Evolutionary conservation across 192 early-diverging fungal genomes (phyloP).

Genomic region (Podila epicladia): DNA sequence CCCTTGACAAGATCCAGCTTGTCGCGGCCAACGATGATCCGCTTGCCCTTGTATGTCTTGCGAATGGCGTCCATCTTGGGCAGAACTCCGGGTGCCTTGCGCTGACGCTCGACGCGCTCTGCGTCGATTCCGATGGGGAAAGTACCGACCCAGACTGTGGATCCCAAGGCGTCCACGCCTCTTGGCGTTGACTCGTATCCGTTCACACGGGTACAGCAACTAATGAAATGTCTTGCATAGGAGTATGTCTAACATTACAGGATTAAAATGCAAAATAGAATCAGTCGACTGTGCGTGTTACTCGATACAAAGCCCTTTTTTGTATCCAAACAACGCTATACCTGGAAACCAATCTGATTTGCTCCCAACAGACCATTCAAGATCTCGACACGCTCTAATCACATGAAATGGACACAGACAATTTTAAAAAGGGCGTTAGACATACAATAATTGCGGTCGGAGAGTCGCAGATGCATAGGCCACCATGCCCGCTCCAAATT

Average conservation of each 20-base stretch:
- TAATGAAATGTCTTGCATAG: conserved; percentile 93
- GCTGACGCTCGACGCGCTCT: conserved; percentile 68
- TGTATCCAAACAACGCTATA: conserved; percentile 8
- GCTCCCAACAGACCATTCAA: conserved; percentile 90
- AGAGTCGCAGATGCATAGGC: too few species aligned
- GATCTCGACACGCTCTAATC: conserved; percentile 79
- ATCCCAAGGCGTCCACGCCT: conserved; percentile 88
- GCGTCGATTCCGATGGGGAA: conserved; percentile 98
- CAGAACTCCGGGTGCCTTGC: conserved; percentile 69
- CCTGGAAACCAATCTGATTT: conserved; percentile 93
- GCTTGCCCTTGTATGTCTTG: conserved; percentile 88
- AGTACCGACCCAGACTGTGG: conserved; percentile 84
- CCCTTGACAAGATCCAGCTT: conserved; percentile 96
- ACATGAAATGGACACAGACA: conserved; percentile 2
- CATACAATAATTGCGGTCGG: too few species aligned
- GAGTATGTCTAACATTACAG: conserved; percentile 76
- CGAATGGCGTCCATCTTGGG: conserved; percentile 84
- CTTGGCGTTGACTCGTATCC: conserved; percentile 94
- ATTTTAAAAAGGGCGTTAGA: background rate
- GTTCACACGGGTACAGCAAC: conserved; percentile 91
- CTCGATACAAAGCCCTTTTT: background rate
- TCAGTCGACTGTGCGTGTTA: background rate
- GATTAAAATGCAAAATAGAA: background rate
- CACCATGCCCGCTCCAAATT: too few species aligned
- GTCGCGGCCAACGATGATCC: conserved; percentile 95